Conservation (phyloP, 2,329 filamentous ascomycete species). For the Aotearoamyces nothofagi region DNA sequence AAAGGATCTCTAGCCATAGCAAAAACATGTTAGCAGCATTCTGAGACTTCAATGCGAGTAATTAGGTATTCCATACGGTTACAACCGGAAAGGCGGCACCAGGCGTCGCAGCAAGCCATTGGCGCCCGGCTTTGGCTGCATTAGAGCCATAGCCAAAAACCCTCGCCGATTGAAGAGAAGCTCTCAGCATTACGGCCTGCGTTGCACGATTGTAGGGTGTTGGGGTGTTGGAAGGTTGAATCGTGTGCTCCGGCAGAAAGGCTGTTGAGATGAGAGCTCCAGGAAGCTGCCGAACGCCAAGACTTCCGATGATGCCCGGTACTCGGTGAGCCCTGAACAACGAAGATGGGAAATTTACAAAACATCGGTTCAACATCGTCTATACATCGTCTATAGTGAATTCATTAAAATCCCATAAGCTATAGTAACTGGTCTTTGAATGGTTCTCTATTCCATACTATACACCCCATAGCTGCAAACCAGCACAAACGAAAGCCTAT, state of each 20-base stretch:
- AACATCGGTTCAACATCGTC: background rate
- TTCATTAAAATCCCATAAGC: background rate
- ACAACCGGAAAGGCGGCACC: conserved; percentile 19
- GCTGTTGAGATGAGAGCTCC: conserved; percentile 4
- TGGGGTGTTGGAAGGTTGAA: conserved; percentile 9
- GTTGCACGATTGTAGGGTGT: conserved; percentile 24
- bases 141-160: conserved; percentile 38
- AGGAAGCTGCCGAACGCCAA: conserved; percentile 5
- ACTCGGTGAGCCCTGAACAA: background rate
- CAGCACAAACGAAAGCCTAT: conserved; percentile 15
- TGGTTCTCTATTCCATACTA: conserved; percentile 21
- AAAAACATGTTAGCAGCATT: conserved; percentile 8
- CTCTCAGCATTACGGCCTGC: conserved; percentile 51
- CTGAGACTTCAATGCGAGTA: background rate
- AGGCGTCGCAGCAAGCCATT: conserved; percentile 37
- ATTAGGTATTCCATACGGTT: conserved; percentile 20
- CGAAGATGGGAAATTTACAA: background rate
- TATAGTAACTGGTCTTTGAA: background rate
- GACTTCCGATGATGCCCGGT: conserved; percentile 2
- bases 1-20: conserved; percentile 35
- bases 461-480: conserved; percentile 19
- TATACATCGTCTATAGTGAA: background rate
- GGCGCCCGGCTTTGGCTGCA: conserved; percentile 35
- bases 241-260: conserved; percentile 3
- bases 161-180: conserved; percentile 50